These are phyloP conservation scores for Penicillium thymicola DNA, from an alignment of 2,329 filamentous ascomycete genomes.

Conservation along the genomic window DNA sequence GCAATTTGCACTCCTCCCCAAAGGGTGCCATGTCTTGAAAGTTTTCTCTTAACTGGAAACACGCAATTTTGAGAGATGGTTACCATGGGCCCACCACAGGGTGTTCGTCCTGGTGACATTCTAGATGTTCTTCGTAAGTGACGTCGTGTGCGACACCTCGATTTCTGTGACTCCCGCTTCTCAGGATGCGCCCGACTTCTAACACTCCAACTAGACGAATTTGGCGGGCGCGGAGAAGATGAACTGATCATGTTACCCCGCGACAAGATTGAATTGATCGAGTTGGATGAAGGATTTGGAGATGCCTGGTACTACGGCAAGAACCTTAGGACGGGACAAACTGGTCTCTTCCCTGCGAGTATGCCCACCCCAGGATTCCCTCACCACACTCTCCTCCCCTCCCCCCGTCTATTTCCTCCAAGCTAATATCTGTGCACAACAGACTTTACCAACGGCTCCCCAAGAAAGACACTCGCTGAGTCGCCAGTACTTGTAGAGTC, in stretches of 20 bases:
- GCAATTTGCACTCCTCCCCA: constrained; percentile 8
- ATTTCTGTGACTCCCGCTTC: neutral
- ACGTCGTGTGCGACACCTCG: constrained; percentile 8
- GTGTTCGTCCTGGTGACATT: constrained; percentile 41
- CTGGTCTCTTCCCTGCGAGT: constrained; percentile 50
- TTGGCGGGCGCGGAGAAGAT: constrained; percentile 84
- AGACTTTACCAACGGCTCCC: constrained; percentile 18
- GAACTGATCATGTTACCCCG: constrained; percentile 84
- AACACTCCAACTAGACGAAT: constrained; percentile 67
- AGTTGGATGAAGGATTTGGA: constrained; percentile 64
- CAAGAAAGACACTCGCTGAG: constrained; percentile 4
- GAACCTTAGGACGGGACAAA: constrained; percentile 41
- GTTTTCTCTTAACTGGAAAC: constrained; percentile 10
- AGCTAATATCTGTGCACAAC: neutral
- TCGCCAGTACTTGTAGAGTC: constrained; percentile 10
- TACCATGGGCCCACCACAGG: constrained; percentile 30
- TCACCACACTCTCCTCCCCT: neutral
- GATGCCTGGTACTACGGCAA: constrained; percentile 64
- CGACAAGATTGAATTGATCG: constrained; percentile 61
- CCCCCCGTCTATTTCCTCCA: neutral
- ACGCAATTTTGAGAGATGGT: constrained; percentile 9
- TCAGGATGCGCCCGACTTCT: constrained; percentile 9
- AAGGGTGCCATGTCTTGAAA: constrained; percentile 32
- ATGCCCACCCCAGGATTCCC: constrained; percentile 14
- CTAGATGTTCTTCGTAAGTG: constrained; percentile 47